Conservation (phyloP, 768 basidiomycete species). For the Basidioascus undulatus region DNA sequence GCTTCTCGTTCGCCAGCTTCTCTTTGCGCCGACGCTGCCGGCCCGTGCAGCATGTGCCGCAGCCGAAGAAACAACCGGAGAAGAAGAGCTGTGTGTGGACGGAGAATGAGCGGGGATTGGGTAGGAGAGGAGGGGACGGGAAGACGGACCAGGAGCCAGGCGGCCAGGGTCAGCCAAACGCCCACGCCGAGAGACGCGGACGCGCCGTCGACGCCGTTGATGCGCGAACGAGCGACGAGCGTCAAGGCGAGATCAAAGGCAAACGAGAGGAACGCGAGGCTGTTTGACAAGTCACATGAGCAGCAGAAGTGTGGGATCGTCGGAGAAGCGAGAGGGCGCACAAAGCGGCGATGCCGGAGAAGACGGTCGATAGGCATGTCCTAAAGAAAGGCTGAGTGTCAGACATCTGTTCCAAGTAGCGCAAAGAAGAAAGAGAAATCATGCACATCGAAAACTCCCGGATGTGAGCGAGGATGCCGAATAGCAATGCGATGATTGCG, state of each 20-base stretch:
- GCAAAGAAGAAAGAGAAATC: background rate
- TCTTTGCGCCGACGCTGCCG: background rate
- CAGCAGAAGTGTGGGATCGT: conserved; percentile 15
- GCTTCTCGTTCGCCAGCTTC: too few relatives aligned
- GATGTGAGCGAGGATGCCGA: conserved; percentile 14
- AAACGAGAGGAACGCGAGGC: conserved; percentile 15
- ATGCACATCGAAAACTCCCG: background rate
- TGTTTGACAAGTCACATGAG: conserved; percentile 12
- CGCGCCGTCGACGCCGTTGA: conserved; percentile 17
- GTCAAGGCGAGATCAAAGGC: conserved; percentile 19
- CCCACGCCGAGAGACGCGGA: conserved; percentile 15
- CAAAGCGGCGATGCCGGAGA: too few relatives aligned
- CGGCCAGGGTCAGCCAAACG: conserved; percentile 17
- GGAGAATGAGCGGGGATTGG: too few relatives aligned
- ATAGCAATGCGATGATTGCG: conserved; percentile 9
- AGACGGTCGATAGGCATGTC: too few relatives aligned
- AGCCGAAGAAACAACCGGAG: background rate
- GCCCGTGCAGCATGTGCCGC: background rate
- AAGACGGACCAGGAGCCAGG: conserved; percentile 15
- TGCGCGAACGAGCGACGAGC: conserved; percentile 18
- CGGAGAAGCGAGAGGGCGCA: conserved; percentile 13
- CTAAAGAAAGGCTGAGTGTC: too few relatives aligned
- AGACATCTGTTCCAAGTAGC: too few relatives aligned
- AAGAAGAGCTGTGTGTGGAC: too few relatives aligned
- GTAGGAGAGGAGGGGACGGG: too few relatives aligned